Base-by-base conservation (phyloP, 1,284 basidiomycete species). In the Malassezia slooffiae region DNA sequence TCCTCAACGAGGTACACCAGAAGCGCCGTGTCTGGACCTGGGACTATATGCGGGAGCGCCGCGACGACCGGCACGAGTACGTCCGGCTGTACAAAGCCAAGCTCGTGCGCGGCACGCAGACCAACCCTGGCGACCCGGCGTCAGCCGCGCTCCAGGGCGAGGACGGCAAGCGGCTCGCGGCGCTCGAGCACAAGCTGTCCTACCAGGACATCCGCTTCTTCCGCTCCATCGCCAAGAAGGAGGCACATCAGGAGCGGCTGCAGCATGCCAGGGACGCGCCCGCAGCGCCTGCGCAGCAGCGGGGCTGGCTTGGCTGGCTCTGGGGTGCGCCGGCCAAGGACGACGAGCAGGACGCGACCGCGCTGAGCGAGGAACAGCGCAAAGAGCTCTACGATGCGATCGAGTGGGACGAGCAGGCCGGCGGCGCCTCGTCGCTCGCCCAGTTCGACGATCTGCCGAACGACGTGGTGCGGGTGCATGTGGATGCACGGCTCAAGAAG, bases 181-280 rank as follows among this genome's bases (percentile, higher is more conserved):
- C 73, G 1, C 73, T 97, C 39, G 95, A 99, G 69, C 74, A 71
- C 56, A 86, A 85, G 66, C 75, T 97, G 10, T 77, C 80, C 1
- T 97, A 96, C 64, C 87, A 95, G 67, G 93, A 97, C 61, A 84
- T 99, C 41, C 82, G 93, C 10, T 96, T 96, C 72, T 99, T 96
- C 73, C 80, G 93, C 19, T 96, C 90, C 3, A 87, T 99, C 49
- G 88, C 89, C 1, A 80, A 88, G 7, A 88, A 85, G 6, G 81
- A 82, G 55, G 74, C 95, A 13, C 81, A 82, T 56, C 89, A 93
- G 65, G 88, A 97, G 60, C 29, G 23, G 15, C n/a, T n/a, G 17
- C 28, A 39, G 38, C 24, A 26, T 6, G 12, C 32, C 31, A 11
- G 34, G 13, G 40, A 33, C 10, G 22, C 24, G 2, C 32, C 29